phyloP scores from a whole-genome alignment of 768 basidiomycete genomes.

The Mrakia gelida region DNA sequence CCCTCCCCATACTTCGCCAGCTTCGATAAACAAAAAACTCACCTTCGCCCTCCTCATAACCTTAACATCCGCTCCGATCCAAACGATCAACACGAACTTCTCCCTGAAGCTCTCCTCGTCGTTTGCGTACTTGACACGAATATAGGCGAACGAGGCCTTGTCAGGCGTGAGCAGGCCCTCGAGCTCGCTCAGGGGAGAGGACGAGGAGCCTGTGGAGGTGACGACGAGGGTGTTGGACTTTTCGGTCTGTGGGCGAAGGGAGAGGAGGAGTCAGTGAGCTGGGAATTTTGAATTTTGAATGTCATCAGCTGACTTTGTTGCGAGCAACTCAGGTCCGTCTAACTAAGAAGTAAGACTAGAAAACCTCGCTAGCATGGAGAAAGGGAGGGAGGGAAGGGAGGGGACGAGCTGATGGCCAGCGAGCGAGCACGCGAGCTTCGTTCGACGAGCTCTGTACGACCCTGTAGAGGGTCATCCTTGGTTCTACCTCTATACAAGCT shows the following conservation, averaged over 20 bases:
- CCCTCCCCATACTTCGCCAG: no score
- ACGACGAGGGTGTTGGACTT: slow-evolving; percentile 66
- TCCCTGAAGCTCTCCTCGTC: slow-evolving; percentile 54
- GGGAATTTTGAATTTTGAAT: no score
- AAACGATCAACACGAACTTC: slow-evolving; percentile 54
- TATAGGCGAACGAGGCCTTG: slow-evolving; percentile 20
- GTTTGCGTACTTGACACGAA: slow-evolving; percentile 47
- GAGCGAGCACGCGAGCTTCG: background rate
- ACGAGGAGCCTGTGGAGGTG: slow-evolving; percentile 72
- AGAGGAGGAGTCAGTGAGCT: background rate
- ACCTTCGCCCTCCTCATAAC: slow-evolving; percentile 31
- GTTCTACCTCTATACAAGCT: no score
- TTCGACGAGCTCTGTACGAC: background rate
- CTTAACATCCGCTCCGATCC: slow-evolving; percentile 43
- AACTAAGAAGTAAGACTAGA: no score
- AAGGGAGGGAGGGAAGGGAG: background rate
- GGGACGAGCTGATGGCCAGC: background rate
- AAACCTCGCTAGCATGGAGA: no score
- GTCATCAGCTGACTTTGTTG: no score
- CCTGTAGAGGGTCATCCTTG: no score
- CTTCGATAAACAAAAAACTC: background rate
- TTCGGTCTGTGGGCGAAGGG: slow-evolving; percentile 37
- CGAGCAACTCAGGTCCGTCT: no score
- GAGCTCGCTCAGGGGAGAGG: slow-evolving; percentile 63
- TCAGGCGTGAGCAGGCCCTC: slow-evolving; percentile 63